Percentiles rank a stretch among this genome's conserved stretches.
These are phyloP conservation scores for Haematococcus lacustris DNA, from an alignment of 139 green algal species.

Conservation along the genomic window DNA sequence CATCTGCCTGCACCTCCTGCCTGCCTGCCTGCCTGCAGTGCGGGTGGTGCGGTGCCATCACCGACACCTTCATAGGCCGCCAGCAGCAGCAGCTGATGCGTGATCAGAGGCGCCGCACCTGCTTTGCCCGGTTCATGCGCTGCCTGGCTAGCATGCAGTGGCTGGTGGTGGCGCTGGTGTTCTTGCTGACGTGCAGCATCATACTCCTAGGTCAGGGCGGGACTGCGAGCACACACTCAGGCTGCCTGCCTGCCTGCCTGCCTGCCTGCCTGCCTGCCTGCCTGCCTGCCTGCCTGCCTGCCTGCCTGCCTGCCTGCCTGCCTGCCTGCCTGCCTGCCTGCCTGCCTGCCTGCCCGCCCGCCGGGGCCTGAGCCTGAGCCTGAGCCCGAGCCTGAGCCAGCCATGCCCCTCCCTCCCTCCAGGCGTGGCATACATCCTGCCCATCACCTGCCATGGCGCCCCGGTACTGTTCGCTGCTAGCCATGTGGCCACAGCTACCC, in stretches of 20 bases:
- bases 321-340: too few relatives aligned
- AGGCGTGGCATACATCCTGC: constrained; percentile 1
- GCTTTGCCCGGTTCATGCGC: background rate
- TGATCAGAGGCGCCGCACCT: background rate
- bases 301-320: too few relatives aligned
- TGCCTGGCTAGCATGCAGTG: constrained; percentile 2
- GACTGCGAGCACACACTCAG: too few relatives aligned
- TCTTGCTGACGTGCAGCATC: constrained; percentile 1
- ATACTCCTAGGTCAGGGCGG: constrained; percentile 7
- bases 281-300: too few relatives aligned
- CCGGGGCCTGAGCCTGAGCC: too few relatives aligned
- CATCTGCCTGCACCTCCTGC: background rate
- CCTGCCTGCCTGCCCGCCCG: too few relatives aligned
- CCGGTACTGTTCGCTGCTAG: background rate
- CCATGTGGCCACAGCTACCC: constrained; percentile 8
- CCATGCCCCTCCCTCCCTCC: too few relatives aligned
- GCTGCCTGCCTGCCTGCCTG: too few relatives aligned
- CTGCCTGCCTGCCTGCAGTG: constrained; percentile 7
- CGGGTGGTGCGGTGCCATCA: constrained; percentile 7
- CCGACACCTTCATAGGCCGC: background rate
- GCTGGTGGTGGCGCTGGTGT: background rate
- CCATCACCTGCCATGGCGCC: background rate
- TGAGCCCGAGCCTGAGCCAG: too few relatives aligned
- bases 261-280: too few relatives aligned
- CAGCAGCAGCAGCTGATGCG: background rate